Evolutionary conservation across 106 monocot genomes (phyloP).

Genomic region (Phalaenopsis equestris): DNA sequence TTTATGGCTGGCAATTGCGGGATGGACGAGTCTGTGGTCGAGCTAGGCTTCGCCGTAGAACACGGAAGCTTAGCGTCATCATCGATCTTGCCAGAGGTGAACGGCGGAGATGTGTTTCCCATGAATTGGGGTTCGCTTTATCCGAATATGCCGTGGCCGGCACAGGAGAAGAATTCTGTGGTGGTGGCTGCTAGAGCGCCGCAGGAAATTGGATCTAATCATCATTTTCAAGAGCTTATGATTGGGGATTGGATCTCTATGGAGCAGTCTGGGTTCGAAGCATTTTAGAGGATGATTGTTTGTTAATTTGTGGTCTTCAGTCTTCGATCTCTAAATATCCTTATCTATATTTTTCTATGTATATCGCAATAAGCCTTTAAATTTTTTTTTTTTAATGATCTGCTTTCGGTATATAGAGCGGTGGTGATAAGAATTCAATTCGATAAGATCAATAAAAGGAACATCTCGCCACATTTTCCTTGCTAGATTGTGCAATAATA

Average conservation of each 20-base stretch:
- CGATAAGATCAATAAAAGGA: neutral
- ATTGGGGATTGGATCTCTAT: constrained; percentile 4
- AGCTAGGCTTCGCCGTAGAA: neutral
- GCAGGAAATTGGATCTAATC: neutral
- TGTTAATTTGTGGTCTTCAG: neutral
- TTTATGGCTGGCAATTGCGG: neutral
- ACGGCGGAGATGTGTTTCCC: neutral
- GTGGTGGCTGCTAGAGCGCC: neutral
- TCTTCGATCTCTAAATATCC: neutral
- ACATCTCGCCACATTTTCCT: constrained; percentile 1
- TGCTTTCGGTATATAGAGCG: neutral
- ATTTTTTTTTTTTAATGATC: neutral
- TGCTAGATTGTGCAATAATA: neutral
- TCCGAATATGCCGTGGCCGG: neutral
- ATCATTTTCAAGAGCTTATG: constrained; percentile 5
- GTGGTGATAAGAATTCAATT: neutral
- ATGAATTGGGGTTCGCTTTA: neutral
- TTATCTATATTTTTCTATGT: neutral
- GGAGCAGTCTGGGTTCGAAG: constrained; percentile 7
- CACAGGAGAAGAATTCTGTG: neutral
- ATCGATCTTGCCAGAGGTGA: neutral
- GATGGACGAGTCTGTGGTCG: neutral
- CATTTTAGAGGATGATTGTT: neutral
- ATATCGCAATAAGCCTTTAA: neutral
- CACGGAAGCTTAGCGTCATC: neutral